Evolutionary conservation across 2,329 filamentous ascomycete species (phyloP).

Genomic region (Aaosphaeria arxii): DNA sequence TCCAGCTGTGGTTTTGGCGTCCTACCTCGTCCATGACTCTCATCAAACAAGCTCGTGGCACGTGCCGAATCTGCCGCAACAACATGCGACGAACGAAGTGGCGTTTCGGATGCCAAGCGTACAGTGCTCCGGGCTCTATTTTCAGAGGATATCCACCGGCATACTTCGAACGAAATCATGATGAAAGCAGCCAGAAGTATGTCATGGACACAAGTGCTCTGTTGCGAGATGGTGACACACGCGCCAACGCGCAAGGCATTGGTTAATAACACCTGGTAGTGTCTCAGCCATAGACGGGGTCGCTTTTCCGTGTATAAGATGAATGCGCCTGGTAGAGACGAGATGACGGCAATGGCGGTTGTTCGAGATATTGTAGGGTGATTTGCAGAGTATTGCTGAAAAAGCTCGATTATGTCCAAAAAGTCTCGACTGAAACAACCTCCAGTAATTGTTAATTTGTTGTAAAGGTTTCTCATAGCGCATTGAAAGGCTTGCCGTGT

Average conservation of each 20-base stretch:
- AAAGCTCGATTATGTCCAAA: no score
- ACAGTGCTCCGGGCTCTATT: conserved; percentile 6
- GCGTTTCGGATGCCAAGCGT: conserved; percentile 26
- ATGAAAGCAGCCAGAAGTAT: conserved; percentile 23
- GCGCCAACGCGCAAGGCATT: conserved; percentile 19
- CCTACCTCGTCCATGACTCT: no score
- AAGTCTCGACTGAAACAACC: no score
- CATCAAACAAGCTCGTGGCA: not conserved
- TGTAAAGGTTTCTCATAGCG: no score
- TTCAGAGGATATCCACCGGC: conserved; percentile 14
- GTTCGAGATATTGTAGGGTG: no score
- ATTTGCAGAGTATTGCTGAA: no score
- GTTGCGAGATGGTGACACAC: conserved; percentile 19
- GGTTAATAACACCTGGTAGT: conserved; percentile 16
- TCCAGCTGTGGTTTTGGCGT: not conserved
- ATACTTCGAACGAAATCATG: conserved; percentile 31
- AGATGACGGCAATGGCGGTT: conserved; percentile 13
- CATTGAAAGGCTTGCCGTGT: no score
- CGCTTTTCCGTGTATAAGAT: conserved; percentile 10
- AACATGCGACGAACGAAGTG: conserved; percentile 14
- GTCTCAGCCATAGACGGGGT: conserved; percentile 18
- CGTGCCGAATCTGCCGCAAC: conserved; percentile 15
- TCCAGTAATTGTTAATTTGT: no score
- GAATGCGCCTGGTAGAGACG: conserved; percentile 16
- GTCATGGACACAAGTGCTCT: conserved; percentile 15